phyloP scores from a whole-genome alignment of 2,329 filamentous ascomycete genomes.

The Triangularia setosa region DNA sequence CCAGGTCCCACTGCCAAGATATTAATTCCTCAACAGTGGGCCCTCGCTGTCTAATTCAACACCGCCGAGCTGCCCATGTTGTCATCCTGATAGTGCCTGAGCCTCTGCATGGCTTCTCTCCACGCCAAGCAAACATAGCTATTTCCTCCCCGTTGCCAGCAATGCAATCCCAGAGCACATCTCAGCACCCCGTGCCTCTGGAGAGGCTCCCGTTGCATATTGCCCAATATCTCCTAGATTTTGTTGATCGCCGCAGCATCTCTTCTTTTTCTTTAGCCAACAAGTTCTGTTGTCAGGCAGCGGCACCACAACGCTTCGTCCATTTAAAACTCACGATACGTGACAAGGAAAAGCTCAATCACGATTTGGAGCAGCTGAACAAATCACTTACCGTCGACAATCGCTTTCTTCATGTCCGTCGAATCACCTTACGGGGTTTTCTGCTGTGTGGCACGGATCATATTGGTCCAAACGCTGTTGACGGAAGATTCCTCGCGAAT shows the following conservation, averaged over 20 bases:
- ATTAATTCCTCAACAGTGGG: too few relatives aligned
- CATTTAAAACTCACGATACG: not conserved
- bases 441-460: not conserved
- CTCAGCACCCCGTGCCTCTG: not conserved
- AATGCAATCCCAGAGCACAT: not conserved
- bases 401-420: not conserved
- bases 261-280: not conserved
- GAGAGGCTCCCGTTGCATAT: slow-evolving; percentile 5
- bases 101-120: not conserved
- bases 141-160: not conserved
- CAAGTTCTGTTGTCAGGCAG: slow-evolving; percentile 2
- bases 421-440: not conserved
- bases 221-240: not conserved
- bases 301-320: not conserved
- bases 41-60: too few relatives aligned
- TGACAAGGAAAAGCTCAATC: not conserved
- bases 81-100: not conserved
- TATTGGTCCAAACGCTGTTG: not conserved
- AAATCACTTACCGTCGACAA: not conserved
- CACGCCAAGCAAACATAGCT: not conserved
- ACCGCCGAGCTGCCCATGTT: not conserved
- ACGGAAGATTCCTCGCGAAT: not conserved
- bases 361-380: not conserved
- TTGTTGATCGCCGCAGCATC: not conserved
- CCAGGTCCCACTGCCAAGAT: too few relatives aligned